Percentiles rank a stretch among this genome's conserved stretches.
phyloP scores from a whole-genome alignment of 169 alveolate species.

The Plasmodium gallinaceum region DNA sequence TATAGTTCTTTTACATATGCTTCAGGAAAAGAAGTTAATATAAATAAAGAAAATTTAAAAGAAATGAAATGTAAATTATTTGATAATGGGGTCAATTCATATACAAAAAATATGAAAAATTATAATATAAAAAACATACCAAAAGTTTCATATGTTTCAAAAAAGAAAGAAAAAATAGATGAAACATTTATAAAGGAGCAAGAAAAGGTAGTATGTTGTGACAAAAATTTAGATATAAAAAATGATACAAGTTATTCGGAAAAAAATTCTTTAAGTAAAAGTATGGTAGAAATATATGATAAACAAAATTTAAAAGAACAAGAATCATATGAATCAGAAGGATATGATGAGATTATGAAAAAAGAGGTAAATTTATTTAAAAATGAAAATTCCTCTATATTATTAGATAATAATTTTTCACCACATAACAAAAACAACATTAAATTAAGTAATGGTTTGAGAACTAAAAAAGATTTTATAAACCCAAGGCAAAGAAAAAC shows the following conservation, averaged over 20 bases:
- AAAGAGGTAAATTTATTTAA: slow-evolving; percentile 18
- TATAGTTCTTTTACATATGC: slow-evolving; percentile 27
- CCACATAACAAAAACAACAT: slow-evolving; percentile 1
- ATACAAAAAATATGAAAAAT: slow-evolving; percentile 1
- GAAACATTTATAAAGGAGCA: slow-evolving; percentile 8
- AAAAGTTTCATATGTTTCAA: slow-evolving; percentile 27
- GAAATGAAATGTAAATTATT: slow-evolving; percentile 30
- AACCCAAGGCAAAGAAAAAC: slow-evolving; percentile 67
- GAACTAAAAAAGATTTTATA: slow-evolving; percentile 30
- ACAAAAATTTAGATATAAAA: background rate
- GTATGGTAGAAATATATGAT: background rate
- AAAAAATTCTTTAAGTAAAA: background rate
- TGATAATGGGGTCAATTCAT: slow-evolving; percentile 1
- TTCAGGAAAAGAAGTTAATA: slow-evolving; percentile 45
- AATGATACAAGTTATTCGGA: background rate
- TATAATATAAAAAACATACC: background rate
- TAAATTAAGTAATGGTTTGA: background rate
- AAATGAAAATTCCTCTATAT: background rate
- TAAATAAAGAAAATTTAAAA: slow-evolving; percentile 30
- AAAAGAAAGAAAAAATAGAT: slow-evolving; percentile 17
- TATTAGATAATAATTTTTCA: background rate
- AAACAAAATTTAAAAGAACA: slow-evolving; percentile 15
- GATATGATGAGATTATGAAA: slow-evolving; percentile 29
- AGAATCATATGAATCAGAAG: slow-evolving; percentile 34
- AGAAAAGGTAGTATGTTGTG: slow-evolving; percentile 12